phyloP scores from a whole-genome alignment of 352 stramenopile species.

The Globisporangium splendens region DNA sequence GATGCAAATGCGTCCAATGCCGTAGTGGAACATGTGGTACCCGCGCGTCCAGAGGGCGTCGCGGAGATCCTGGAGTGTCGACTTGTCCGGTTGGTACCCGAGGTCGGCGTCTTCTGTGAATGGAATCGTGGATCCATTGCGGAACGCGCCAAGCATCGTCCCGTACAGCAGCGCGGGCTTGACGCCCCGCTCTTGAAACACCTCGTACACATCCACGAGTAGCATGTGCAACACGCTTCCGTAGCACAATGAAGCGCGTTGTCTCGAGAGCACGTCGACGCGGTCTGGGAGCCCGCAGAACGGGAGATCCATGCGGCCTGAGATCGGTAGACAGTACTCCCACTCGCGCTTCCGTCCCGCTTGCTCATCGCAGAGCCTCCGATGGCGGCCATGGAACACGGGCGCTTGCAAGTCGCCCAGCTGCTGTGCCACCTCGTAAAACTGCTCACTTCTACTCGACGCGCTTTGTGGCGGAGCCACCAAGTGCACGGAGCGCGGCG shows the following conservation, averaged over 20 bases:
- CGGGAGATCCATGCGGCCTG: conserved; percentile 1
- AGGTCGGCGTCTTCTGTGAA: conserved; percentile 22
- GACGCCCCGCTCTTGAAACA: not conserved
- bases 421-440: not conserved
- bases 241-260: conserved; percentile 1
- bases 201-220: conserved; percentile 16
- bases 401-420: not conserved
- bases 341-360: not conserved
- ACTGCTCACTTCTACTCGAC: not conserved
- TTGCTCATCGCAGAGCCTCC: not conserved
- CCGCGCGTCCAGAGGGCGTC: conserved; percentile 7
- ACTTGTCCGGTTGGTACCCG: conserved; percentile 10
- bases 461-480: not conserved
- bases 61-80: conserved; percentile 8
- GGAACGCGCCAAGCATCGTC: conserved; percentile 17
- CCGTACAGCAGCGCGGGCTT: conserved; percentile 14
- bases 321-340: conserved; percentile 5
- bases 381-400: not conserved
- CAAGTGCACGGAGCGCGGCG: not conserved
- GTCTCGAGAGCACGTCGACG: not conserved
- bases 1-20: conserved; percentile 25
- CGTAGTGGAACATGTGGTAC: conserved; percentile 20
- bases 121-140: conserved; percentile 15
- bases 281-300: not conserved
- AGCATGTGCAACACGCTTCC: conserved; percentile 15